phyloP scores from a whole-genome alignment of 2,329 filamentous ascomycete genomes.

The Thielaviopsis punctulata region DNA sequence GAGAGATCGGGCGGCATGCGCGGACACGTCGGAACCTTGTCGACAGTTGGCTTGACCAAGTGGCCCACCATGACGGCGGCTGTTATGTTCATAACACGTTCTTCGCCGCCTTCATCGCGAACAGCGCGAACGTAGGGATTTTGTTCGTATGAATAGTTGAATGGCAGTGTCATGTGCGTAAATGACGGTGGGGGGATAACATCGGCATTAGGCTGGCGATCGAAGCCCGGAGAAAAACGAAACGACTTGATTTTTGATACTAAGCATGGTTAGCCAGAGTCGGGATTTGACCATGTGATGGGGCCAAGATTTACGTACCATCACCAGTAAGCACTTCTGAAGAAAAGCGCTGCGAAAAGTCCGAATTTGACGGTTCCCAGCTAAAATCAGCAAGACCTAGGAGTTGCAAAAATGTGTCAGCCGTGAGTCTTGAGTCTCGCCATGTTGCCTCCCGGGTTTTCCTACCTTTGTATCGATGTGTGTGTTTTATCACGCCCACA shows the following conservation, averaged over 20 bases:
- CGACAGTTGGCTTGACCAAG: constrained; percentile 42
- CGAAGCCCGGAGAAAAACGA: constrained; percentile 45
- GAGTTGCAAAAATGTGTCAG: background rate
- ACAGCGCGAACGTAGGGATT: constrained; percentile 59
- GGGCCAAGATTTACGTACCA: constrained; percentile 28
- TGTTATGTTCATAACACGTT: constrained; percentile 37
- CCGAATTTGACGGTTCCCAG: constrained; percentile 50
- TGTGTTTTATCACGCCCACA: constrained; percentile 57
- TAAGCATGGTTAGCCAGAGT: constrained; percentile 13
- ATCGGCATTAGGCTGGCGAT: constrained; percentile 42
- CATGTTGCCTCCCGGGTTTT: background rate
- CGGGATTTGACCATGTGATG: constrained; percentile 13
- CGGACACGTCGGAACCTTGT: constrained; percentile 45
- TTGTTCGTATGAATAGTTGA: constrained; percentile 69
- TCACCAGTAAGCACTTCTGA: constrained; percentile 55
- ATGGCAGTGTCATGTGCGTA: constrained; percentile 55
- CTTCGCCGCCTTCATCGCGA: constrained; percentile 34
- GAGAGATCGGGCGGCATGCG: constrained; percentile 39
- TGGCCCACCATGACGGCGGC: constrained; percentile 41
- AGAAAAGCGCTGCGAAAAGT: constrained; percentile 54
- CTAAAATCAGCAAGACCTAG: constrained; percentile 68
- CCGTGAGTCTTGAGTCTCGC: background rate
- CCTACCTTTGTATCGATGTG: constrained; percentile 66
- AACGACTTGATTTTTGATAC: constrained; percentile 42
- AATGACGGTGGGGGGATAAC: constrained; percentile 68